Evolutionary conservation across 2,329 filamentous ascomycete species (phyloP).

Genomic region (Fonsecaea nubica): DNA sequence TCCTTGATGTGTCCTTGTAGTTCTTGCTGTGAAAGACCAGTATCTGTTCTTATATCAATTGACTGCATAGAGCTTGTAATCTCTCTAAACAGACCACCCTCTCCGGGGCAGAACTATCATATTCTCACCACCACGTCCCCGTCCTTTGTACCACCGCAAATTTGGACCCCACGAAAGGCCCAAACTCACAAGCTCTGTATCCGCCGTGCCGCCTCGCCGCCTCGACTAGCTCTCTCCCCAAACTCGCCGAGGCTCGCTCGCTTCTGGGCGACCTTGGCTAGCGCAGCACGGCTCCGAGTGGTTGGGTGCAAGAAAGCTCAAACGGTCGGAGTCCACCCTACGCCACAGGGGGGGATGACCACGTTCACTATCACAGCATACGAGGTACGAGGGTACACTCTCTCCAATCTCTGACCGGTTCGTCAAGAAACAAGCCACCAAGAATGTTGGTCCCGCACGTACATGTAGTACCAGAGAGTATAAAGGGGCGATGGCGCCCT

Average conservation of each 20-base stretch:
- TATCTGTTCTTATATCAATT: not conserved
- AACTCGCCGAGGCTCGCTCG: not conserved
- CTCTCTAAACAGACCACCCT: not conserved
- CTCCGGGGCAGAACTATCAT: too few species aligned
- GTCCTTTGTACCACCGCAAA: not conserved
- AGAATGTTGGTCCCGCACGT: not conserved
- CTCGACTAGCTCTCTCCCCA: not conserved
- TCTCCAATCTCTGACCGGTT: too few species aligned
- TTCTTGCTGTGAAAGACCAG: not conserved
- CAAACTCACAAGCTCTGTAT: not conserved
- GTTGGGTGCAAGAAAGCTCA: not conserved
- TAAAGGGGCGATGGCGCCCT: not conserved
- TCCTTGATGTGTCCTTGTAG: not conserved
- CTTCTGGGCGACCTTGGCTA: not conserved
- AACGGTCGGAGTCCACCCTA: not conserved
- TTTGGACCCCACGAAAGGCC: not conserved
- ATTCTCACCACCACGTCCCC: too few species aligned
- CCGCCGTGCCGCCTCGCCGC: not conserved
- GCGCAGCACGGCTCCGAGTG: not conserved
- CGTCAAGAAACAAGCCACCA: too few species aligned
- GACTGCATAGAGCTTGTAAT: not conserved
- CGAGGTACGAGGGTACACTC: too few species aligned
- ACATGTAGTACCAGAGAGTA: not conserved
- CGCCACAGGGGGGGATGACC: not conserved
- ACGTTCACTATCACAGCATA: too few species aligned